These are phyloP conservation scores for Rhododendron mucronatum DNA, from an alignment of 148 eudicot genomes.

Conservation along the genomic window DNA sequence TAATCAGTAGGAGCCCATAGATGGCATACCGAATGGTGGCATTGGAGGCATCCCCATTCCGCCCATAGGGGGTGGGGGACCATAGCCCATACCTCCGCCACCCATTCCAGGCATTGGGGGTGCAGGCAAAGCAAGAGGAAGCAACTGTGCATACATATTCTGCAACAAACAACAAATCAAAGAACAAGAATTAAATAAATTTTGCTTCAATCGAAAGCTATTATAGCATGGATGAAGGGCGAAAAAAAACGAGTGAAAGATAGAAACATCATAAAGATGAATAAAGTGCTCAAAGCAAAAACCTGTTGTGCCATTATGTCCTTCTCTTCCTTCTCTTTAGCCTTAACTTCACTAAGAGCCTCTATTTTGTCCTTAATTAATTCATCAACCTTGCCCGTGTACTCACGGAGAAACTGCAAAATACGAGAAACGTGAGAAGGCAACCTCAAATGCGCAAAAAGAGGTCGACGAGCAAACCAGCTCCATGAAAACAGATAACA, in stretches of 20 bases:
- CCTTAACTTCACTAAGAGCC: slow-evolving; percentile 66
- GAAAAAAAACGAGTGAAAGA: background rate
- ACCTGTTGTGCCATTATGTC: slow-evolving; percentile 85
- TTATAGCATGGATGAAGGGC: background rate
- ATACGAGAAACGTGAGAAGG: background rate
- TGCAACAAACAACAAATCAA: slow-evolving; percentile 25
- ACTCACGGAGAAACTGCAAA: slow-evolving; percentile 86
- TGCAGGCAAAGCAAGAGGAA: slow-evolving; percentile 96
- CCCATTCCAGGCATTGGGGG: slow-evolving; percentile 93
- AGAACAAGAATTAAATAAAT: background rate
- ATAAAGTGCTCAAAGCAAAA: background rate
- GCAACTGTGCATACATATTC: slow-evolving; percentile 94
- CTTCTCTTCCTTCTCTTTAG: slow-evolving; percentile 85
- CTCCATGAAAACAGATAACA: background rate
- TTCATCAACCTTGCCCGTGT: slow-evolving; percentile 95
- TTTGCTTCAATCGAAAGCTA: background rate
- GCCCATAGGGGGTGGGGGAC: slow-evolving; percentile 68
- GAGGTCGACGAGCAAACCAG: background rate
- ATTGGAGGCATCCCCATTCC: slow-evolving; percentile 97
- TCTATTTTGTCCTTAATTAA: slow-evolving; percentile 83
- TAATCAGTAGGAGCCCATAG: slow-evolving; percentile 73
- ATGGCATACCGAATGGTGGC: slow-evolving; percentile 95
- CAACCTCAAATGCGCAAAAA: background rate
- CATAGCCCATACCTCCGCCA: slow-evolving; percentile 60
- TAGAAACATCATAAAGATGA: background rate